Base-by-base conservation (phyloP, 1,139 yeast species). In the Kodamaea anthophila region DNA sequence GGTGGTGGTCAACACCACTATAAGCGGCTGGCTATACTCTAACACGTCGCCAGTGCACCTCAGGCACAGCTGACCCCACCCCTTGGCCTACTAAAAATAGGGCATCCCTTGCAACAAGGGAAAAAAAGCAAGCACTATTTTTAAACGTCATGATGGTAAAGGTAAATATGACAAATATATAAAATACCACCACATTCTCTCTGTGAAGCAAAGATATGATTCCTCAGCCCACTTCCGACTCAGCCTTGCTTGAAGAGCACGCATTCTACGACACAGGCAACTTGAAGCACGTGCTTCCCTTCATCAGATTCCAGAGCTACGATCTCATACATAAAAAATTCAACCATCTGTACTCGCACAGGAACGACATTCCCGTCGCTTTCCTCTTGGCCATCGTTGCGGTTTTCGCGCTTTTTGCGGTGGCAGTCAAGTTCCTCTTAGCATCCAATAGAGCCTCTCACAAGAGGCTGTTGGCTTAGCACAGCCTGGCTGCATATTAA, bases 211-310 rank as follows among this genome's bases (percentile, higher is more conserved):
- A n/a, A n/a, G n/a, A n/a, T 7, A 34, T 34, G 37, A 26, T 47
- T 13, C 52, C 52, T 15, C 33, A 28, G 23, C 45, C 60, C 10
- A 37, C 49, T 4, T 29, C 43, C 21, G 63, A 57, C 32, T 28
- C 34, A 12, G 34, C 35, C 20, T 40, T 57, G 25, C 43, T 57
- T 28, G 38, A 46, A 22, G 63, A 57, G 30, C 62, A 57, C 37
- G 53, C 53, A 16, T 57, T 53, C 35, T 56, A 54, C 29, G 55
- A 47, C 11, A 44, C 53, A 1, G 53, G 52, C 13, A 44, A 44
- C 35, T 20, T 42, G 15, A 42, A 43, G 29, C 38, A 45, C 26
- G 40, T 44, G 6, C 24, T 42, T 28, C 48, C 49, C 2, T 42
- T 43, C 26, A 38, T 43, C 24, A 44, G 42, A 23, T 36, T 35